Conservation (phyloP, 768 basidiomycete species). For the Naganishia vaughanmartiniae region DNA sequence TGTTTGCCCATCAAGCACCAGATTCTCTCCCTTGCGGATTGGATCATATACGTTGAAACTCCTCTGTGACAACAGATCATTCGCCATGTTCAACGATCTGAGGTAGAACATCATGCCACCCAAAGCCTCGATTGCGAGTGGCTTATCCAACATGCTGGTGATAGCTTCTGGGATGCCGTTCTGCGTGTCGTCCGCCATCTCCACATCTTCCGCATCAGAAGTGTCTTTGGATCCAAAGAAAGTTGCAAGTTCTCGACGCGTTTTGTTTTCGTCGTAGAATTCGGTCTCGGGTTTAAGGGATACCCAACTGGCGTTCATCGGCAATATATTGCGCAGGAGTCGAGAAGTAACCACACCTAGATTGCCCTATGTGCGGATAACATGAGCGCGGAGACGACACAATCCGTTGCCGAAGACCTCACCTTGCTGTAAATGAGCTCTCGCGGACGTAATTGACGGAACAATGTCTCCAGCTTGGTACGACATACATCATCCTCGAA, state of each 20-base stretch:
- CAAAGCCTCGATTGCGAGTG: slow-evolving; percentile 72
- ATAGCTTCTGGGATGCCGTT: slow-evolving; percentile 69
- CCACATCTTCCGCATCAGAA: slow-evolving; percentile 52
- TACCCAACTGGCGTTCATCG: slow-evolving; percentile 82
- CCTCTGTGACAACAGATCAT: slow-evolving; percentile 88
- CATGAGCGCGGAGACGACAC: slow-evolving; percentile 25
- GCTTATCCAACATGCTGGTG: slow-evolving; percentile 65
- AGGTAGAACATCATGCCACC: slow-evolving; percentile 91
- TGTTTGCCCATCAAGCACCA: slow-evolving; percentile 90
- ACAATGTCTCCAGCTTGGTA: slow-evolving; percentile 86
- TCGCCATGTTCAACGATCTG: slow-evolving; percentile 89
- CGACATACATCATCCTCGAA: slow-evolving; percentile 91
- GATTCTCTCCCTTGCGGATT: slow-evolving; percentile 78
- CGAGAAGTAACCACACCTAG: slow-evolving; percentile 78
- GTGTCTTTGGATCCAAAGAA: slow-evolving; percentile 41
- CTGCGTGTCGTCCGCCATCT: slow-evolving; percentile 57
- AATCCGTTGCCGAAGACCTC: slow-evolving; percentile 25
- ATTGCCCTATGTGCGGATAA: slow-evolving; percentile 63
- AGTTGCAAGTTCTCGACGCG: slow-evolving; percentile 38
- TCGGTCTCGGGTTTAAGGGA: slow-evolving; percentile 71
- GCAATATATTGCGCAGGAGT: slow-evolving; percentile 74
- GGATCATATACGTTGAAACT: slow-evolving; percentile 98
- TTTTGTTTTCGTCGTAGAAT: slow-evolving; percentile 60
- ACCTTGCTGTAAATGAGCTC: slow-evolving; percentile 90
- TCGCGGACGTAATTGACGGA: slow-evolving; percentile 85